phyloP scores from a whole-genome alignment of 2,329 filamentous ascomycete species.

The Alternaria solani region DNA sequence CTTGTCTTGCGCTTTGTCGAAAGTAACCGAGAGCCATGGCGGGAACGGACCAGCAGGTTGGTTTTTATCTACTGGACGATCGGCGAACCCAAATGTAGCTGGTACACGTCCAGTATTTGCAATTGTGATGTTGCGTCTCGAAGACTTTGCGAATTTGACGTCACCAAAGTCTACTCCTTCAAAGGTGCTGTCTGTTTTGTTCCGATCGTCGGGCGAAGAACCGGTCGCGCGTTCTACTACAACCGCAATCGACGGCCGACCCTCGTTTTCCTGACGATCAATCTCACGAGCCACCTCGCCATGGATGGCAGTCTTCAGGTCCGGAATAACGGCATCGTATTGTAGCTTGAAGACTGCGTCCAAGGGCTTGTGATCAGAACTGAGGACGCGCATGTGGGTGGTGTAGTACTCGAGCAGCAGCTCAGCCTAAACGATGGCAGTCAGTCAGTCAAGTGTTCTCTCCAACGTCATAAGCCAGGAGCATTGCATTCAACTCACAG shows the following conservation, averaged over 20 bases:
- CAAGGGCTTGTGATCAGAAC: constrained; percentile 95
- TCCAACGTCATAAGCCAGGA: not conserved
- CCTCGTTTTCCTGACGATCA: constrained; percentile 91
- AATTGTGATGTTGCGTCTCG: constrained; percentile 76
- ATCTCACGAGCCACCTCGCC: constrained; percentile 87
- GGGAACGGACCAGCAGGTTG: constrained; percentile 57
- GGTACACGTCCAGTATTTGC: constrained; percentile 89
- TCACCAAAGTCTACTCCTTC: constrained; percentile 80
- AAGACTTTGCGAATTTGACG: constrained; percentile 72
- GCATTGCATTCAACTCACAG: constrained; percentile 26
- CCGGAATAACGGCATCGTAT: constrained; percentile 85
- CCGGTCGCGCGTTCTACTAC: constrained; percentile 70
- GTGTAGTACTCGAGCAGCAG: constrained; percentile 74
- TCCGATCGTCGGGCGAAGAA: constrained; percentile 21
- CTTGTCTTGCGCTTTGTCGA: constrained; percentile 62
- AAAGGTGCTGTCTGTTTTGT: constrained; percentile 49
- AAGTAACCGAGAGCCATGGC: constrained; percentile 75
- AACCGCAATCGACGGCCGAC: constrained; percentile 80
- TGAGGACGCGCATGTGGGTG: constrained; percentile 87
- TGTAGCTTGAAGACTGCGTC: constrained; percentile 82
- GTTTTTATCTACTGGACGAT: constrained; percentile 66
- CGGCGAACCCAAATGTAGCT: constrained; percentile 81
- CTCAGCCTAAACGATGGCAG: constrained; percentile 49
- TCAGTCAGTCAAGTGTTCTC: constrained; percentile 4
- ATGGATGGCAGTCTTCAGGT: constrained; percentile 83